A percentile compares a stretch with the other conserved stretches of the same genome.
These are phyloP conservation scores for Priceomyces melissophilus DNA, from an alignment of 805 yeast genomes.

Conservation along the genomic window DNA sequence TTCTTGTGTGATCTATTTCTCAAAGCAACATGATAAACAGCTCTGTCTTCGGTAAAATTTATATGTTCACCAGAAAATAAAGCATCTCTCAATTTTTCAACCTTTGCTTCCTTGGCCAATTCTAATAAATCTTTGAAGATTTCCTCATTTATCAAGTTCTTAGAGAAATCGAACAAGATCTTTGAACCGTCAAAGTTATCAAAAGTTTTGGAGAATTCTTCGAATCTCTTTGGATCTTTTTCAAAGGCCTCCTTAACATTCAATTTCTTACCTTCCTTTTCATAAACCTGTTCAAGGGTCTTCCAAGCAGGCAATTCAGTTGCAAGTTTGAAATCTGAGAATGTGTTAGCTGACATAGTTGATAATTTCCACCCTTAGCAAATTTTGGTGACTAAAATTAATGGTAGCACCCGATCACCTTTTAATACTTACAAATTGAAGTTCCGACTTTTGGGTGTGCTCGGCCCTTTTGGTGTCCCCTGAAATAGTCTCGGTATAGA, in stretches of 20 bases:
- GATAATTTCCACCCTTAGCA: too few species aligned
- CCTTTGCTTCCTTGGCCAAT: conserved; percentile 87
- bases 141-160: conserved; percentile 88
- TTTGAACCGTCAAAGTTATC: conserved; percentile 82
- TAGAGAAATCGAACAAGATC: conserved; percentile 91
- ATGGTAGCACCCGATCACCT: too few species aligned
- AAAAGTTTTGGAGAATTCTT: conserved; percentile 73
- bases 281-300: conserved; percentile 67
- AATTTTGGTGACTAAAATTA: too few species aligned
- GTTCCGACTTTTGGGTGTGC: too few species aligned
- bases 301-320: conserved; percentile 83
- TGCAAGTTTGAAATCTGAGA: conserved; percentile 49
- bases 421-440: too few species aligned
- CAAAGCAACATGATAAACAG: conserved; percentile 94
- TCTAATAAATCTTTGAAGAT: conserved; percentile 62
- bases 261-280: conserved; percentile 65
- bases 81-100: conserved; percentile 81
- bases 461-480: too few species aligned
- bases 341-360: not conserved
- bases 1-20: conserved; percentile 86
- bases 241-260: conserved; percentile 76
- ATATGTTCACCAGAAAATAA: conserved; percentile 93
- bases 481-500: too few species aligned
- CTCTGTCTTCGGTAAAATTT: conserved; percentile 94
- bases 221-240: conserved; percentile 70